Percentiles rank a stretch among this genome's conserved stretches.
Evolutionary conservation across 257 asterid genomes (phyloP).

Genomic region (Capsicum baccatum): DNA sequence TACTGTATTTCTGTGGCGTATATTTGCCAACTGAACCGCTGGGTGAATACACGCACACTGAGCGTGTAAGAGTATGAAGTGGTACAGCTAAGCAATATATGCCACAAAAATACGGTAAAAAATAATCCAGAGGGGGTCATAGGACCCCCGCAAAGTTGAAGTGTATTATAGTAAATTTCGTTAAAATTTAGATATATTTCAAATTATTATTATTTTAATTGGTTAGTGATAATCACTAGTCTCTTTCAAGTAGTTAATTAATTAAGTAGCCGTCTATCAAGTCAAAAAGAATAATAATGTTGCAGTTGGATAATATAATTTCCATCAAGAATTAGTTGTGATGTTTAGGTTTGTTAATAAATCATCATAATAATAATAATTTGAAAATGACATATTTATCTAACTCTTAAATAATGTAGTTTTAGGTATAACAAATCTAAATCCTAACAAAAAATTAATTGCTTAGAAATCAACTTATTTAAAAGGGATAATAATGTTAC

Average conservation of each 20-base stretch:
- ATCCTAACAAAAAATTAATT: neutral
- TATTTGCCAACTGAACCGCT: no score
- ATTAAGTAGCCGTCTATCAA: neutral
- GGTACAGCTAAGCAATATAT: no score
- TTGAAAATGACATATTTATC: neutral
- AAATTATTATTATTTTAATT: no score
- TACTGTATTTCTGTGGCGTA: no score
- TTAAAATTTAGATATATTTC: no score
- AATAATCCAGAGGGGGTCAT: no score
- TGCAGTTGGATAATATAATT: conserved; percentile 9
- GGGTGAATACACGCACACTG: no score
- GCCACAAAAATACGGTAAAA: no score
- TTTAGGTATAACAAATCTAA: conserved; percentile 25
- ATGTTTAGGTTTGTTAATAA: neutral
- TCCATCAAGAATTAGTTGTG: neutral
- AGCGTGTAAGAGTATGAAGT: no score
- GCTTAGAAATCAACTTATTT: neutral
- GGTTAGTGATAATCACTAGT: neutral
- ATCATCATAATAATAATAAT: neutral
- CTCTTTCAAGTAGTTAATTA: neutral
- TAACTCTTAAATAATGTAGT: neutral
- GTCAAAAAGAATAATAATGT: neutral
- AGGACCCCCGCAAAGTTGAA: no score
- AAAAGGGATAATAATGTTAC: neutral
- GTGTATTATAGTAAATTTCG: no score